Conservation (phyloP, 2,329 filamentous ascomycete genomes). For the Botryosphaeria dothidea region DNA sequence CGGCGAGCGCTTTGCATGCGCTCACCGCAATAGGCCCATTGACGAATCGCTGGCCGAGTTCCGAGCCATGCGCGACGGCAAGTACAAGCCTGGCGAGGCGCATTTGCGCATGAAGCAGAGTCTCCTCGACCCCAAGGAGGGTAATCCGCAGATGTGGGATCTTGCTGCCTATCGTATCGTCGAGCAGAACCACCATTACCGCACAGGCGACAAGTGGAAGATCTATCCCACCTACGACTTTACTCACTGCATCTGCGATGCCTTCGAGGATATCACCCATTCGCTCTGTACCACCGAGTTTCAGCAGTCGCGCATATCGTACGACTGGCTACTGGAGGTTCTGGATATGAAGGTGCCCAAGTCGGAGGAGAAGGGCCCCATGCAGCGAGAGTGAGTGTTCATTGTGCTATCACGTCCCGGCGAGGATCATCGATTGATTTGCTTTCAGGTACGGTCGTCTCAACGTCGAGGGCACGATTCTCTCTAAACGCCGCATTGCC, state of each 20-base stretch:
- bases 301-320: slow-evolving; percentile 78
- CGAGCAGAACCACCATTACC: slow-evolving; percentile 70
- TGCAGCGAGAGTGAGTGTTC: slow-evolving; percentile 76
- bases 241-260: slow-evolving; percentile 87
- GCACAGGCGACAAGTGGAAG: slow-evolving; percentile 81
- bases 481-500: slow-evolving; percentile 82
- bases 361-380: slow-evolving; percentile 59
- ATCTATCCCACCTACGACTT: slow-evolving; percentile 97
- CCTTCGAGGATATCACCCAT: slow-evolving; percentile 88
- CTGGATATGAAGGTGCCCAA: slow-evolving; percentile 75
- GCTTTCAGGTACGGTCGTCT: slow-evolving; percentile 60
- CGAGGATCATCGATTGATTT: slow-evolving; percentile 22
- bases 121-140: slow-evolving; percentile 58
- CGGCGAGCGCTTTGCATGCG: slow-evolving; percentile 74
- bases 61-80: slow-evolving; percentile 85
- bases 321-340: slow-evolving; percentile 85
- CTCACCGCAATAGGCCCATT: slow-evolving; percentile 71
- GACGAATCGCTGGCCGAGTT: slow-evolving; percentile 83
- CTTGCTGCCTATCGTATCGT: slow-evolving; percentile 85
- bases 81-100: slow-evolving; percentile 82
- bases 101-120: slow-evolving; percentile 94
- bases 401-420: background rate
- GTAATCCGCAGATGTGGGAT: slow-evolving; percentile 97
- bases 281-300: slow-evolving; percentile 94
- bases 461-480: slow-evolving; percentile 79